phyloP scores from a whole-genome alignment of 495 filamentous ascomycete species.

The Emericellopsis terricola region DNA sequence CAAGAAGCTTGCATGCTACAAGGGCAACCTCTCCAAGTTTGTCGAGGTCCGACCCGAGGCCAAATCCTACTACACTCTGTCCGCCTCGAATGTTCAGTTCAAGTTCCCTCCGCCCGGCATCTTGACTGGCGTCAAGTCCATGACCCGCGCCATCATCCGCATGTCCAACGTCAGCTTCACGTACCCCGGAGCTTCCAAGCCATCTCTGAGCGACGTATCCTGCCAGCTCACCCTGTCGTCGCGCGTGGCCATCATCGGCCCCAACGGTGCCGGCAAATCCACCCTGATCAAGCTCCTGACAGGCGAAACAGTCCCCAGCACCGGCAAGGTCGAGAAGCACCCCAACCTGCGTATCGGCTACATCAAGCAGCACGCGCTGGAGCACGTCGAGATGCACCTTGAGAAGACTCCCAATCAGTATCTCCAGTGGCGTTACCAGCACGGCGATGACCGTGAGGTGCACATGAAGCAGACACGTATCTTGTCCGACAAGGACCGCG shows the following conservation, averaged over 20 bases:
- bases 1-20: conserved; percentile 92
- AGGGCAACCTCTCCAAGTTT: conserved; percentile 84
- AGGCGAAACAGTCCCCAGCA: conserved; percentile 79
- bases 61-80: conserved; percentile 96
- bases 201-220: conserved; percentile 73
- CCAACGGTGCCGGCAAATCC: conserved; percentile 96
- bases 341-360: conserved; percentile 97
- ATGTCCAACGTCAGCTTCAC: conserved; percentile 85
- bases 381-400: conserved; percentile 98
- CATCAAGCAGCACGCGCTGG: conserved; percentile 97
- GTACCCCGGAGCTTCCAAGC: conserved; percentile 72
- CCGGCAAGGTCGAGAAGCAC: conserved; percentile 90
- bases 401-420: conserved; percentile 99
- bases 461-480: conserved; percentile 93
- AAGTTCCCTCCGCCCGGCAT: conserved; percentile 96
- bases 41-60: conserved; percentile 88
- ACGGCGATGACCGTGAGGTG: conserved; percentile 93
- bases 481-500: conserved; percentile 66
- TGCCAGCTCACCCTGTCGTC: conserved; percentile 78
- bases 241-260: conserved; percentile 85
- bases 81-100: conserved; percentile 78
- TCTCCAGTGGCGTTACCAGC: conserved; percentile 93
- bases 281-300: conserved; percentile 96
- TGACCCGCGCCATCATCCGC: conserved; percentile 81
- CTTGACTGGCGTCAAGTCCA: conserved; percentile 83